Base-by-base conservation (phyloP, 2,329 filamentous ascomycete genomes). In the Fusarium oxysporum region DNA sequence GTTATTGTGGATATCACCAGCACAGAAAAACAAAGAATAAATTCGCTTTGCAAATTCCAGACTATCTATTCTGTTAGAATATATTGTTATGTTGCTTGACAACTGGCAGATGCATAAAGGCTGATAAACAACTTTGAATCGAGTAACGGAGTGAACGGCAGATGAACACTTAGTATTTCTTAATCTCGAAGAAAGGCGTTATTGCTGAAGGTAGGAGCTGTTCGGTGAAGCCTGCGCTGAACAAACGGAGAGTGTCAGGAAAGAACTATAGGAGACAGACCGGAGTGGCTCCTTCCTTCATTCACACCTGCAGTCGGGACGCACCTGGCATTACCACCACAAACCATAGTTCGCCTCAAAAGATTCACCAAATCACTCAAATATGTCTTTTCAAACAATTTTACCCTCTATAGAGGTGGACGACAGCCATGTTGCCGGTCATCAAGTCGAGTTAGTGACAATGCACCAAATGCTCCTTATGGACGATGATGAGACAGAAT, bases 271-370 rank as follows among this genome's bases (percentile, higher is more conserved):
- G 19, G 17, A 32, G 50, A 6, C 38, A 56, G 25, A 11, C 13
- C n/a, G 40, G 33, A 23, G n/a, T 38, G 14, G 35, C 33, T 53
- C 62, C 62, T 66, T 64, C 63, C 62, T 28, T 59, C 44, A 25
- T 56, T 23, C 23, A 12, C n/a, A 19, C 5, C 13, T 23, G 9
- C 19, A 4, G 32, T 38, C 12, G 30, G 35, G 23, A n/a, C 5
- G 48, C 41, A 32, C 50, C 28, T 57, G 59, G n/a, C 10, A 21
- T 41, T n/a, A 25, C 32, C 17, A 28, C 37, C n/a, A 44, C 32
- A 25, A 47, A 30, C 10, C 25, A 8, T 35, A 33, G 17, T 6
- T 17, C 50, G 12, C 23, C 10, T 13, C 12, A 10, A 8, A 19
- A 17, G 3, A 37, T 30, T 38, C 32, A 32, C 8, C 17, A 35